A percentile compares a stretch with the other conserved stretches of the same genome.
These are phyloP conservation scores for Choricystis sp. DNA, from an alignment of 139 green algal species.

Conservation along the genomic window DNA sequence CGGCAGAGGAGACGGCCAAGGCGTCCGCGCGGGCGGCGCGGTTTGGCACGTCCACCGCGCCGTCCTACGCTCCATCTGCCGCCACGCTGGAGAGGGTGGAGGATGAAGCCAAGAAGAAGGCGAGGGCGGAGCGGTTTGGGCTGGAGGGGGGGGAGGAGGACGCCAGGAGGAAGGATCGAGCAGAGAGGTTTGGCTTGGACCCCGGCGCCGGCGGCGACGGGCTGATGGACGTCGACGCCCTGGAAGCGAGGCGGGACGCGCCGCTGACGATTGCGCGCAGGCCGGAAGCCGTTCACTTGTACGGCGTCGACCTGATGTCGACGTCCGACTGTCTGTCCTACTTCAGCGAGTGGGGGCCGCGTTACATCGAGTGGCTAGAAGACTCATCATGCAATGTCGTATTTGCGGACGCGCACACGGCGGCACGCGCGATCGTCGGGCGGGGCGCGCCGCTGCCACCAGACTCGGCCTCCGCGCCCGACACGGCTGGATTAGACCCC, in stretches of 20 bases:
- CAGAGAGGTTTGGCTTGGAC: no score
- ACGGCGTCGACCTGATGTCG: constrained; percentile 75
- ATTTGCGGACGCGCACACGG: constrained; percentile 41
- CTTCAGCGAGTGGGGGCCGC: constrained; percentile 54
- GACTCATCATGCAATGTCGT: constrained; percentile 65
- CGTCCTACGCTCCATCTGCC: constrained; percentile 10
- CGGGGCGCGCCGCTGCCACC: constrained; percentile 35
- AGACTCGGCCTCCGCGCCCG: constrained; percentile 23
- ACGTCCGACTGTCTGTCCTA: constrained; percentile 31
- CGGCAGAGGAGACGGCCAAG: constrained; percentile 44
- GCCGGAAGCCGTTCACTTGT: constrained; percentile 52
- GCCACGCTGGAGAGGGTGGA: constrained; percentile 7
- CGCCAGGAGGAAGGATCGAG: no score
- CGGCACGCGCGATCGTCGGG: constrained; percentile 40
- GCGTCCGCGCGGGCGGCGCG: constrained; percentile 29
- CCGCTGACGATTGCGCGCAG: no score
- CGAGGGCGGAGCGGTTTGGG: constrained; percentile 47
- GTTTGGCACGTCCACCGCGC: constrained; percentile 19
- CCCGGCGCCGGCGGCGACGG: no score
- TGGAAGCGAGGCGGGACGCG: no score
- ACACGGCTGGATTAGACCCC: constrained; percentile 23
- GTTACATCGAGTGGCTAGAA: constrained; percentile 76
- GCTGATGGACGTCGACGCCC: no score
- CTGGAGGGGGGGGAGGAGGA: no score
- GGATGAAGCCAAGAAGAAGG: constrained; percentile 27